Conservation (phyloP, 352 stramenopile species). For the Phytophthora ramorum region DNA sequence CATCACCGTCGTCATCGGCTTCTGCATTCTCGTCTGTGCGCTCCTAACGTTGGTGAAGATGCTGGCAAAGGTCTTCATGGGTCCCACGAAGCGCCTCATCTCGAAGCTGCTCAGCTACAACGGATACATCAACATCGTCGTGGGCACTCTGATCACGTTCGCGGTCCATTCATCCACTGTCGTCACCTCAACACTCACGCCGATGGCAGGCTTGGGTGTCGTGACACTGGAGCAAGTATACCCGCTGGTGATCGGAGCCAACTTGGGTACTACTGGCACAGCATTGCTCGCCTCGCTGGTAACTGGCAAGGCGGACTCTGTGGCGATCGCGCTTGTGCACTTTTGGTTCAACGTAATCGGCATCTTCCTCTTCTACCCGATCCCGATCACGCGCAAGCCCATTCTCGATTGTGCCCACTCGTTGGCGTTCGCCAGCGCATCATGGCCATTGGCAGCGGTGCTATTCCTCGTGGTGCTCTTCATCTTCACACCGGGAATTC, state of each 20-base stretch:
- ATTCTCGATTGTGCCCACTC: constrained; percentile 66
- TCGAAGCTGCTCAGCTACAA: constrained; percentile 87
- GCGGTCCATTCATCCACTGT: constrained; percentile 90
- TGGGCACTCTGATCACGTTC: constrained; percentile 84
- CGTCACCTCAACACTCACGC: constrained; percentile 86
- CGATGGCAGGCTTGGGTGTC: constrained; percentile 85
- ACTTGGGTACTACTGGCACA: constrained; percentile 90
- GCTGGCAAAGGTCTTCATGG: constrained; percentile 66
- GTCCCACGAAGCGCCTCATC: constrained; percentile 81
- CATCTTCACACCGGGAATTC: constrained; percentile 42
- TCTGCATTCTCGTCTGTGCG: constrained; percentile 48
- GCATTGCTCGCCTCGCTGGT: constrained; percentile 87
- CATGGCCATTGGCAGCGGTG: constrained; percentile 49
- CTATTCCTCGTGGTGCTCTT: constrained; percentile 53
- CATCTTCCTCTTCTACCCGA: constrained; percentile 90
- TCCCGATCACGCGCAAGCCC: constrained; percentile 81
- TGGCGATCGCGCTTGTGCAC: constrained; percentile 89
- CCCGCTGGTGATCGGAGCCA: constrained; percentile 89
- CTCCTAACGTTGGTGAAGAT: constrained; percentile 48
- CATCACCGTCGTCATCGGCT: constrained; percentile 46
- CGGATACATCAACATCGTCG: constrained; percentile 84
- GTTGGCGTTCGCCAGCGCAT: constrained; percentile 61
- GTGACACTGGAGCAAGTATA: constrained; percentile 89
- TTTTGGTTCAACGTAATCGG: constrained; percentile 93
- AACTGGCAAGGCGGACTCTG: constrained; percentile 64